These are phyloP conservation scores for Naumovozyma baii DNA, from an alignment of 805 yeast species.

Conservation along the genomic window DNA sequence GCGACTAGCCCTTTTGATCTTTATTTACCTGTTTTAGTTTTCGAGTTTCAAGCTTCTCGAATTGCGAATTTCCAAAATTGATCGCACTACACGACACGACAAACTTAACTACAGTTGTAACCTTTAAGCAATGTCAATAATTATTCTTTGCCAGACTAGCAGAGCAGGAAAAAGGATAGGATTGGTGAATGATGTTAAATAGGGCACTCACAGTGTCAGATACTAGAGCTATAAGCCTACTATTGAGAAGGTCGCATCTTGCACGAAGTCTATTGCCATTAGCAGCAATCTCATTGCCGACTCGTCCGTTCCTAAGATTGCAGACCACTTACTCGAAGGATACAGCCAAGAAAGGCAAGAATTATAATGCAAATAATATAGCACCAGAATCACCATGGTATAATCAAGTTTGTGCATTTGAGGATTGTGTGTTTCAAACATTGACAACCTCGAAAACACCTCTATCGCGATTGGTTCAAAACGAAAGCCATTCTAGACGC, in stretches of 20 bases:
- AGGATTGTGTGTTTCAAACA: constrained; percentile 12
- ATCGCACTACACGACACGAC: background rate
- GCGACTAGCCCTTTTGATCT: no score
- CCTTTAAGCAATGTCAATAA: no score
- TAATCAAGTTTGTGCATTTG: constrained; percentile 11
- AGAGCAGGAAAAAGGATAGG: background rate
- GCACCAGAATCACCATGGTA: constrained; percentile 7
- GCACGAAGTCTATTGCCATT: background rate
- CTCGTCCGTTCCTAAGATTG: background rate
- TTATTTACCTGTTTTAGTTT: background rate
- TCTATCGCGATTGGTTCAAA: constrained; percentile 8
- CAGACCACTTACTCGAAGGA: background rate
- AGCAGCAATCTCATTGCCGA: background rate
- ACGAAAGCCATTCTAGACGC: constrained; percentile 21
- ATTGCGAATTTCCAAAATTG: background rate
- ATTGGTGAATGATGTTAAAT: background rate
- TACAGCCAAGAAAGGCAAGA: background rate
- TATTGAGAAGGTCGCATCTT: background rate
- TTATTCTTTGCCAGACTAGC: no score
- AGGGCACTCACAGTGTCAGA: background rate
- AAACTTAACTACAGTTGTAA: background rate
- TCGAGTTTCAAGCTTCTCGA: no score
- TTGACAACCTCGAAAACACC: constrained; percentile 10
- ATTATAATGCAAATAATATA: background rate
- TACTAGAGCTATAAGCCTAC: background rate